Evolutionary conservation across 164 flowering plant genomes (phyloP), one percentile per base, ranked within the genome.

Genomic region (Protea cynaroides): DNA sequence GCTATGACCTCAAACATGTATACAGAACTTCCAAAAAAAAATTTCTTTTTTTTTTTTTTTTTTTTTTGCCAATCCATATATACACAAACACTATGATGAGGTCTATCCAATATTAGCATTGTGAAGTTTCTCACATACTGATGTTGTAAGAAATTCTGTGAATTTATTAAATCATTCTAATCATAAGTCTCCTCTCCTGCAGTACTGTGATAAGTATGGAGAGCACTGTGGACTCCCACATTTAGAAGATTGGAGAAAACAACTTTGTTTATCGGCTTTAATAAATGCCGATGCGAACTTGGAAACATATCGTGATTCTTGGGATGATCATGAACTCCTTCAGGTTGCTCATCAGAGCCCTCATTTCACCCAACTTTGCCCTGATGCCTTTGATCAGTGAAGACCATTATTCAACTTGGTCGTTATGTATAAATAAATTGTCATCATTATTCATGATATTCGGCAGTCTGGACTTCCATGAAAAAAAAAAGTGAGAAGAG

Each of bases 221-320:
- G 98, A 92, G 25, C 37, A 79, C 29, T 61, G 75, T 50, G 92
- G 79, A n/a, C 89, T 82, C 65, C 98, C 90, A 43, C 88, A 69
- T 29, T 50, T 85, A 37, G 96, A 89, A 65, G 87, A 87, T 49
- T 92, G 98, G 96, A 85, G 85, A 80, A 92, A 87, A 68, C 78
- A 78, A 47, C 83, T 92, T 0, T 85, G 88, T 44, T 0, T 86
- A 38, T 77, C 86, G 5, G 79, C 88, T n/a, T 0, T 87, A 10
- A 67, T 19, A 47, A 87, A 86, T 40, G 66, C 84, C 0, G 74
- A 69, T 1, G 61, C 63, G 18, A 76, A 87, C 66, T 72, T 92
- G 73, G 98, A 89, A 74, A 84, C 86, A 0, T 92, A 76, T 52
- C 80, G 90, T 0, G 97, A 92, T 71, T 77, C 74, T 0, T 83